Percentiles rank a stretch among this genome's conserved stretches.
Evolutionary conservation across 768 basidiomycete species (phyloP).

Genomic region (Russula virescens): DNA sequence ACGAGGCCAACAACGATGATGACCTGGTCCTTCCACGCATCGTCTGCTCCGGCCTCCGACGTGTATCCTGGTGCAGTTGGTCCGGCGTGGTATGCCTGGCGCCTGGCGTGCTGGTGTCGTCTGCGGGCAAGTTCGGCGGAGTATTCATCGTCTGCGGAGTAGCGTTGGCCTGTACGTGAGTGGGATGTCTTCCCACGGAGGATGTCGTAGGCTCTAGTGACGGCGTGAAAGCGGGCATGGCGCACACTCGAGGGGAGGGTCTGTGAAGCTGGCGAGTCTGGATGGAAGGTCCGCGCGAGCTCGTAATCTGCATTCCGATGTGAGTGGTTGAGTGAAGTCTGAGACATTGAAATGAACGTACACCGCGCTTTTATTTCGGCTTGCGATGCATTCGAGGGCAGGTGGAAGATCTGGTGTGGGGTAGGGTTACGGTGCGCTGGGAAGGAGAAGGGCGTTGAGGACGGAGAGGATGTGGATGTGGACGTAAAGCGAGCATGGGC

Average conservation of each 20-base stretch:
- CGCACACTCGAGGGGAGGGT: conserved; percentile 40
- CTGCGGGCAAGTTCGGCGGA: conserved; percentile 48
- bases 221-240: conserved; percentile 57
- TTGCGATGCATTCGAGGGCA: conserved; percentile 49
- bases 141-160: conserved; percentile 38
- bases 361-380: conserved; percentile 62
- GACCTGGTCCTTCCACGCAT: conserved; percentile 47
- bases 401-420: conserved; percentile 70
- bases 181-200: conserved; percentile 37
- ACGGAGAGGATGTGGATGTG: conserved; percentile 25
- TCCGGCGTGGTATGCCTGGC: conserved; percentile 29
- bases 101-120: conserved; percentile 35
- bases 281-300: conserved; percentile 65
- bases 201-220: conserved; percentile 58
- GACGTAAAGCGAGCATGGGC: neutral
- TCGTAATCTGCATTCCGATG: conserved; percentile 52
- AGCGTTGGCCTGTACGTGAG: conserved; percentile 14
- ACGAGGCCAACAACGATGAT: conserved; percentile 45
- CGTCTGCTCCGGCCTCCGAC: conserved; percentile 31
- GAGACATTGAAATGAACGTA: conserved; percentile 33
- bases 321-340: neutral
- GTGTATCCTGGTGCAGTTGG: conserved; percentile 17
- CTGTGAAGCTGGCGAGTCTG: conserved; percentile 50
- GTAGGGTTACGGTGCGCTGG: conserved; percentile 50
- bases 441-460: conserved; percentile 39